Evolutionary conservation across 169 alveolate species (phyloP), one percentile per base, ranked within the genome.

Genomic region (Theileria annulata): DNA sequence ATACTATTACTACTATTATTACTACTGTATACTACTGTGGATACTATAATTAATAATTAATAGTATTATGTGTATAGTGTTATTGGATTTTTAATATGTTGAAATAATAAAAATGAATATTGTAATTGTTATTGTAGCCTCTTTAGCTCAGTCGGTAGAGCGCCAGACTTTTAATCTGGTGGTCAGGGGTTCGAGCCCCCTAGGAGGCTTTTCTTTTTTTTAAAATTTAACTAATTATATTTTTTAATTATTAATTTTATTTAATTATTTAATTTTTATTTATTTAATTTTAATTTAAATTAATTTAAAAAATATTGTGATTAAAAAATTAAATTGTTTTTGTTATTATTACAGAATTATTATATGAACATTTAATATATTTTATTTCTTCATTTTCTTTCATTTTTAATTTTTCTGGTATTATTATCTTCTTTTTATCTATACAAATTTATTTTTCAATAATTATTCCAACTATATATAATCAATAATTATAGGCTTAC

Each of bases 101-200:
- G n/a, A n/a, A n/a, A n/a, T n/a, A n/a, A n/a, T n/a, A n/a, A n/a
- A n/a, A n/a, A n/a, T n/a, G n/a, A n/a, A n/a, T n/a, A n/a, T n/a
- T n/a, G n/a, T n/a, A n/a, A n/a, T n/a, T n/a, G n/a, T 4, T 64
- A 1, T 23, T 27, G 42, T 15, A 37, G 96, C 96, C 93, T 77
- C 93, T 93, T 91, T 96, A 96, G 99, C 99, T 96, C 98, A 96
- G 99, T 95, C 96, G 99, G 99, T 96, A 97, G 99, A 97, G 99
- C 99, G 99, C 99, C 97, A 95, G 99, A 96, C 99, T 97, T 96
- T 97, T 97, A 97, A 97, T 96, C 99, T 96, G 97, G 99, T 97
- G 99, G 99, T 96, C 99, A 96, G 96, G 99, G 99, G 99, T 97
- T 97, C 99, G 99, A 97, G 97, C 98, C 99, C 99, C 98, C 95